A percentile compares a stretch with the other conserved stretches of the same genome.
Evolutionary conservation across 2,329 filamentous ascomycete species (phyloP).

Genomic region (Trichoderma brevicompactum): DNA sequence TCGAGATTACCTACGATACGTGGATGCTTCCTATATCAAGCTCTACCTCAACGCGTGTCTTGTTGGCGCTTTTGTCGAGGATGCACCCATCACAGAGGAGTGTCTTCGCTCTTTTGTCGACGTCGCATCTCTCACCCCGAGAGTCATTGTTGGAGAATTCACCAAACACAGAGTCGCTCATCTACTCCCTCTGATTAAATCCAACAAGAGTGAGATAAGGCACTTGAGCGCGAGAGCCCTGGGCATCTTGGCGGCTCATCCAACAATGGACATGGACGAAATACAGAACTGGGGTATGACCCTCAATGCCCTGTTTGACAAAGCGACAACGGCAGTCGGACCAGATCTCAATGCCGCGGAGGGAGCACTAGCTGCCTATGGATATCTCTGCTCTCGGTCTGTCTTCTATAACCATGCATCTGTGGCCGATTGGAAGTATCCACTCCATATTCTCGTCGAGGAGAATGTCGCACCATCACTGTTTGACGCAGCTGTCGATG

Average conservation of each 20-base stretch:
- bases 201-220: conserved; percentile 73
- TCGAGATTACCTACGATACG: conserved; percentile 54
- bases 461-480: conserved; percentile 42
- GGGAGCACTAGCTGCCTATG: conserved; percentile 52
- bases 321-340: conserved; percentile 49
- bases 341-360: conserved; percentile 52
- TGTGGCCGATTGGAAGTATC: conserved; percentile 38
- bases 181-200: conserved; percentile 65
- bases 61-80: conserved; percentile 57
- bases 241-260: conserved; percentile 76
- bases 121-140: conserved; percentile 56
- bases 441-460: conserved; percentile 41
- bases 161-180: conserved; percentile 50
- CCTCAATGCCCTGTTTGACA: conserved; percentile 51
- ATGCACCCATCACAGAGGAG: conserved; percentile 49
- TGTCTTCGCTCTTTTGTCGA: conserved; percentile 60
- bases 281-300: conserved; percentile 37
- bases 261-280: conserved; percentile 45
- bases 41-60: conserved; percentile 60
- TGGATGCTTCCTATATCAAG: conserved; percentile 46
- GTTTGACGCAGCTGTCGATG: conserved; percentile 51
- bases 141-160: conserved; percentile 55
- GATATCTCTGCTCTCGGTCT: conserved; percentile 50
- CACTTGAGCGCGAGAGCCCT: conserved; percentile 69
- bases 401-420: conserved; percentile 49